Conservation (phyloP, 768 basidiomycete genomes). For the Xerocomellus dryophilus region DNA sequence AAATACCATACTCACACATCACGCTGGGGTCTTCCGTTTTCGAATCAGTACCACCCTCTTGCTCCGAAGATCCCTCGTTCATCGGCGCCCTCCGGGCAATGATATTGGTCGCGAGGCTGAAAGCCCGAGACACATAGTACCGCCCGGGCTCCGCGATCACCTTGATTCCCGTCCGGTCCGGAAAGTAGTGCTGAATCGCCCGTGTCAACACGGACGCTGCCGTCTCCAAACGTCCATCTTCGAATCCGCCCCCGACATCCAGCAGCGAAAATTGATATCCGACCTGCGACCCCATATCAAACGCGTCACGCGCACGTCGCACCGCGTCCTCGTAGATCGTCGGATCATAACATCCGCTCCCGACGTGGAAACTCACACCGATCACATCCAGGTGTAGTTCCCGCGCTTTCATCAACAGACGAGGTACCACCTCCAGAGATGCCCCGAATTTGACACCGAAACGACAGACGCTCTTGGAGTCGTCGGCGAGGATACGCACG, state of each 20-base stretch:
- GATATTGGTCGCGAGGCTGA: slow-evolving; percentile 88
- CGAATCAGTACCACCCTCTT: slow-evolving; percentile 12
- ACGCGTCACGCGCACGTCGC: slow-evolving; percentile 73
- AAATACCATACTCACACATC: slow-evolving; percentile 75
- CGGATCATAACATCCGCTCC: slow-evolving; percentile 94
- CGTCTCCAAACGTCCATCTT: slow-evolving; percentile 78
- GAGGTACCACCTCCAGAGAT: slow-evolving; percentile 73
- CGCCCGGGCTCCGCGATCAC: slow-evolving; percentile 96
- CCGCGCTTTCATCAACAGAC: slow-evolving; percentile 73
- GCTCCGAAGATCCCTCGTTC: slow-evolving; percentile 29
- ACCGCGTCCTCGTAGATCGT: slow-evolving; percentile 88
- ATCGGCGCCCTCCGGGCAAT: slow-evolving; percentile 80
- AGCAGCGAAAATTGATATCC: slow-evolving; percentile 84
- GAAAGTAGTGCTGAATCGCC: slow-evolving; percentile 79
- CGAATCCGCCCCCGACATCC: slow-evolving; percentile 97
- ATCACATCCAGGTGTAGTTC: slow-evolving; percentile 82
- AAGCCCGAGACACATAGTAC: slow-evolving; percentile 90
- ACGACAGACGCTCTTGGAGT: slow-evolving; percentile 89
- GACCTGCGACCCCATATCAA: slow-evolving; percentile 78
- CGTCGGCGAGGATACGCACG: slow-evolving; percentile 95
- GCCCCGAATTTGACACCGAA: slow-evolving; percentile 98
- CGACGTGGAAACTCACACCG: slow-evolving; percentile 97
- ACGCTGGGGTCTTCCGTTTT: slow-evolving; percentile 49
- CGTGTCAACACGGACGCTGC: slow-evolving; percentile 68
- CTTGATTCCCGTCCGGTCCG: slow-evolving; percentile 60